These are phyloP conservation scores for Shiraia bambusicola DNA, from an alignment of 2,329 filamentous ascomycete genomes.

Conservation along the genomic window DNA sequence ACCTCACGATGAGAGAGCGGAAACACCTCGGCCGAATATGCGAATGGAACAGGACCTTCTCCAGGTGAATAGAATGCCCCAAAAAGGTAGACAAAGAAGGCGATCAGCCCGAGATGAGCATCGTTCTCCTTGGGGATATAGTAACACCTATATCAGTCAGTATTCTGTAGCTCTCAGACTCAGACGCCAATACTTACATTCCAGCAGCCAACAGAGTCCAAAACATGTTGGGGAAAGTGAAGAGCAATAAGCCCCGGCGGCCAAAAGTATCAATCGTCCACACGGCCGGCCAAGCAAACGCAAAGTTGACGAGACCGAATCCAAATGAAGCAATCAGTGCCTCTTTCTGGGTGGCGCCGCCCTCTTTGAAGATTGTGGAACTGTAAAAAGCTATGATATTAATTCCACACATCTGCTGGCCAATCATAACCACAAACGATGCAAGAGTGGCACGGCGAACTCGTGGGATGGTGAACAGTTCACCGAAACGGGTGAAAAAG, in stretches of 20 bases:
- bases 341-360: conserved; percentile 45
- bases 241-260: conserved; percentile 52
- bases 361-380: conserved; percentile 53
- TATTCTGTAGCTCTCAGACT: no score
- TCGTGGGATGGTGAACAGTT: conserved; percentile 68
- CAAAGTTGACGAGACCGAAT: conserved; percentile 60
- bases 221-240: conserved; percentile 55
- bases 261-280: conserved; percentile 57
- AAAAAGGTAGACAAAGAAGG: conserved; percentile 60
- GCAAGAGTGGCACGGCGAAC: conserved; percentile 72
- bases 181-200: conserved; percentile 24
- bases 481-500: conserved; percentile 48
- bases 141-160: conserved; percentile 43
- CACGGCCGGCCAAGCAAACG: conserved; percentile 61
- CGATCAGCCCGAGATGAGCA: conserved; percentile 54
- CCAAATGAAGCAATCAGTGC: conserved; percentile 59
- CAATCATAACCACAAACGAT: conserved; percentile 76
- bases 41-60: conserved; percentile 52
- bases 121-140: conserved; percentile 47
- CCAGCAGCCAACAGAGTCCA: conserved; percentile 52
- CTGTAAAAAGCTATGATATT: conserved; percentile 56
- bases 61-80: conserved; percentile 37
- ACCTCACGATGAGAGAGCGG: conserved; percentile 70
- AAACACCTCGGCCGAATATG: conserved; percentile 60
- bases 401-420: conserved; percentile 61